Percentiles rank a stretch among this genome's conserved stretches.
These are phyloP conservation scores for Pseudozyma thailandica DNA, from an alignment of 1,284 basidiomycete genomes.

Conservation along the genomic window DNA sequence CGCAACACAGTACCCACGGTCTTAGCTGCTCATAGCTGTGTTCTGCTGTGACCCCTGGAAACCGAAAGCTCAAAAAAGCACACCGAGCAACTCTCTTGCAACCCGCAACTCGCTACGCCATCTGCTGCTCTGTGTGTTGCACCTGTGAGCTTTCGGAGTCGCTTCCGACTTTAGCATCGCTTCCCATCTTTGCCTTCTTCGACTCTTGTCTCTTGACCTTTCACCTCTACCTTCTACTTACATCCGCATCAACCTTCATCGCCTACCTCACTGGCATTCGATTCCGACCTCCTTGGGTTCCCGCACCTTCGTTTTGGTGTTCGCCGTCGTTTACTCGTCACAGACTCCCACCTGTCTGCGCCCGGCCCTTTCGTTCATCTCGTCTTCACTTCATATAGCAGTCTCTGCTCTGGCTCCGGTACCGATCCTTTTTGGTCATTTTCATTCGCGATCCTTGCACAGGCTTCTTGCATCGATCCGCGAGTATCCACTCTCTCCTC, in stretches of 20 bases:
- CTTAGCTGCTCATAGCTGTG: too few species aligned
- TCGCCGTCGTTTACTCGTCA: not conserved
- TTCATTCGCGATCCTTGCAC: too few species aligned
- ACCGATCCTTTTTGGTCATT: not conserved
- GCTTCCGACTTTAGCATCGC: constrained; percentile 8
- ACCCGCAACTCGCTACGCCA: not conserved
- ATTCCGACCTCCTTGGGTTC: not conserved
- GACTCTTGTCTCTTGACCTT: not conserved
- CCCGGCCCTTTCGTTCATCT: not conserved
- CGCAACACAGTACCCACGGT: too few species aligned
- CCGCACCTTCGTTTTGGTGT: not conserved
- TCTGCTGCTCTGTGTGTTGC: not conserved
- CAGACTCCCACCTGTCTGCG: not conserved
- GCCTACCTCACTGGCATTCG: not conserved
- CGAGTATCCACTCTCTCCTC: not conserved
- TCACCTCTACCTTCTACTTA: not conserved
- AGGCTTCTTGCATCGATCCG: too few species aligned
- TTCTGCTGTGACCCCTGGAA: too few species aligned
- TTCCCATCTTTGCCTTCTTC: not conserved
- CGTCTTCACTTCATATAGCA: not conserved
- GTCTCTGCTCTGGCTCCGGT: not conserved
- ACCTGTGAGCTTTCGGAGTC: constrained; percentile 7
- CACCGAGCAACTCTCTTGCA: too few species aligned
- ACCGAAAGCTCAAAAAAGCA: too few species aligned
- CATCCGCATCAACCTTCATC: not conserved